Evolutionary conservation across 169 alveolate species (phyloP).

Genomic region (Plasmodium vinckei): DNA sequence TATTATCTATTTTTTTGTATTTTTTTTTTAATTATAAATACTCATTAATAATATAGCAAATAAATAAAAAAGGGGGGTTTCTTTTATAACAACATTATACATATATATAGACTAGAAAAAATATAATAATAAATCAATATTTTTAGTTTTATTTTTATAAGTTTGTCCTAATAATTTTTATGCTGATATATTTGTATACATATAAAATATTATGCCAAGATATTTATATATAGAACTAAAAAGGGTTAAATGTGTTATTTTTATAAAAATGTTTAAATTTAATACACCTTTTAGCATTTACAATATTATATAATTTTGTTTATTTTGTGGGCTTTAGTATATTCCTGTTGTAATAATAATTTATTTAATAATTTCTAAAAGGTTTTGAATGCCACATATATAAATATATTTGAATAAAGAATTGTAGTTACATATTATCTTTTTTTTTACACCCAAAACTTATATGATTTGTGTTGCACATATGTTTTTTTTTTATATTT

Average conservation of each 20-base stretch:
- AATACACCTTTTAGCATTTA: neutral
- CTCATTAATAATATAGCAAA: constrained; percentile 3
- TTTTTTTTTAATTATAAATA: constrained; percentile 5
- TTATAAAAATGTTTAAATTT: neutral
- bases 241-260: neutral
- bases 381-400: neutral
- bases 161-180: constrained; percentile 6
- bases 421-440: neutral
- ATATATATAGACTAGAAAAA: constrained; percentile 1
- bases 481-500: neutral
- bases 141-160: constrained; percentile 8
- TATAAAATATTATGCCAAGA: neutral
- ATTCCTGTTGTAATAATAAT: no score
- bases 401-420: constrained; percentile 1
- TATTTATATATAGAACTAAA: neutral
- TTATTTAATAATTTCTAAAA: no score
- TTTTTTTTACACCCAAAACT: no score
- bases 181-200: neutral
- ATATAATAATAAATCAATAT: neutral
- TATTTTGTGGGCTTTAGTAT: no score
- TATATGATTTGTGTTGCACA: no score
- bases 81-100: neutral
- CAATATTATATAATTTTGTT: neutral
- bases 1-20: constrained; percentile 6
- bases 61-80: neutral